phyloP scores from a whole-genome alignment of 2,329 filamentous ascomycete species.

The Sporothrix brasiliensis region DNA sequence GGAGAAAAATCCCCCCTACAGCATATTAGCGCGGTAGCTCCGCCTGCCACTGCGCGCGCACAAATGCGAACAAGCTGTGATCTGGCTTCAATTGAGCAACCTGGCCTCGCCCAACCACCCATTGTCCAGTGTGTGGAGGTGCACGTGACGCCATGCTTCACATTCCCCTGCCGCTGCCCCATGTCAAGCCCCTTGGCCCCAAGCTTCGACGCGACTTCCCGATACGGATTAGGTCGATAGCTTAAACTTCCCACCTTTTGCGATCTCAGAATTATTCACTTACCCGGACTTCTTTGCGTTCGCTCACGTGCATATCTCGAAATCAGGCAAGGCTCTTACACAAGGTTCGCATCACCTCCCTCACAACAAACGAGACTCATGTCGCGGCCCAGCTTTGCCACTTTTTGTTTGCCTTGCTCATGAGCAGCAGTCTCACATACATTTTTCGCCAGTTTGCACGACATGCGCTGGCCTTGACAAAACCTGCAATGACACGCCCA shows the following conservation, averaged over 20 bases:
- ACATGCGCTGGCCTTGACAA: slow-evolving; percentile 45
- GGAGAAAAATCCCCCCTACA: slow-evolving; percentile 29
- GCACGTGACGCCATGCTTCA: slow-evolving; percentile 33
- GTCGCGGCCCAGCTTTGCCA: not conserved
- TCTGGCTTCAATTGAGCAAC: slow-evolving; percentile 40
- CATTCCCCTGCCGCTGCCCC: not conserved
- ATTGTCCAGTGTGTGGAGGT: slow-evolving; percentile 30
- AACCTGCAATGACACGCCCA: slow-evolving; percentile 40
- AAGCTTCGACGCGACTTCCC: slow-evolving; percentile 21
- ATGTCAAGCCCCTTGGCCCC: slow-evolving; percentile 15
- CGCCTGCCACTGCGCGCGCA: not conserved
- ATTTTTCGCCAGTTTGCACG: slow-evolving; percentile 27
- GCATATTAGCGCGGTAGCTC: slow-evolving; percentile 23
- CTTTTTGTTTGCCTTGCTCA: not conserved
- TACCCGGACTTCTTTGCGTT: not conserved
- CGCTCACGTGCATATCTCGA: not conserved
- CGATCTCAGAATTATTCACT: not conserved
- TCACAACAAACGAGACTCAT: not conserved
- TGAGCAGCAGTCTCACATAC: slow-evolving; percentile 8
- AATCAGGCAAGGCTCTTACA: not conserved
- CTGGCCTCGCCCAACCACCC: slow-evolving; percentile 19
- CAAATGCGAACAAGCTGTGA: slow-evolving; percentile 32
- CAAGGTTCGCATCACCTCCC: not conserved
- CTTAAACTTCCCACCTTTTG: slow-evolving; percentile 4
- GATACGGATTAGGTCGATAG: slow-evolving; percentile 15